Evolutionary conservation across 306 rosid species (phyloP).

Genomic region (Prunus kanzakura): DNA sequence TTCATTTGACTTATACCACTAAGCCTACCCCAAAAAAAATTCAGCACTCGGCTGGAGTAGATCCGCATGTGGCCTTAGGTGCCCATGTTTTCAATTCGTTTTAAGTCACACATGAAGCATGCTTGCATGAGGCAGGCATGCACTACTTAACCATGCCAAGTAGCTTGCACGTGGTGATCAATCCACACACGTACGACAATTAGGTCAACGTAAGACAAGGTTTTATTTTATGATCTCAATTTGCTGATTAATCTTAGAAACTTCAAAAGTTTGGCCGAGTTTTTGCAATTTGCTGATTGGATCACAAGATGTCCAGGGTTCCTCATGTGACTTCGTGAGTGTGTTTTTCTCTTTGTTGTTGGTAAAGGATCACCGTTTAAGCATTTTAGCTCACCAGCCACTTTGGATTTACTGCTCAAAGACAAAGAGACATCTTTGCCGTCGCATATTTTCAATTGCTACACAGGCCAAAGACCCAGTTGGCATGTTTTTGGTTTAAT

Average conservation of each 20-base stretch:
- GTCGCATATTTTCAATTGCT: too few species aligned
- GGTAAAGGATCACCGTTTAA: neutral
- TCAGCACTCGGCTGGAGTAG: too few species aligned
- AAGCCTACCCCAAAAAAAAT: too few species aligned
- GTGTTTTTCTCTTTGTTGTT: neutral
- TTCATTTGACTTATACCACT: too few species aligned
- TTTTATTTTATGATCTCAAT: neutral
- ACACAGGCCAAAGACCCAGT: too few species aligned
- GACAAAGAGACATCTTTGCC: too few species aligned
- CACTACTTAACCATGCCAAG: neutral
- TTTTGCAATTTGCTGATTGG: neutral
- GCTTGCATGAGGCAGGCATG: neutral
- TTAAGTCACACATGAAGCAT: neutral
- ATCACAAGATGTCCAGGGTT: neutral
- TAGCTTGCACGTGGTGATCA: neutral
- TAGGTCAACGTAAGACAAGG: neutral
- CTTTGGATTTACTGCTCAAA: too few species aligned
- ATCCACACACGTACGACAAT: neutral
- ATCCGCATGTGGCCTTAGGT: too few species aligned
- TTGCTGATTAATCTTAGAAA: neutral
- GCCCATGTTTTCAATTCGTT: too few species aligned
- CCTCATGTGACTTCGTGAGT: neutral
- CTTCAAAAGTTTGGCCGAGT: neutral
- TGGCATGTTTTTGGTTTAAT: too few species aligned
- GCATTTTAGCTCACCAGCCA: neutral